These are phyloP conservation scores for Neotropicomus parvogracilis DNA, from an alignment of 1,284 basidiomycete species.

Conservation along the genomic window DNA sequence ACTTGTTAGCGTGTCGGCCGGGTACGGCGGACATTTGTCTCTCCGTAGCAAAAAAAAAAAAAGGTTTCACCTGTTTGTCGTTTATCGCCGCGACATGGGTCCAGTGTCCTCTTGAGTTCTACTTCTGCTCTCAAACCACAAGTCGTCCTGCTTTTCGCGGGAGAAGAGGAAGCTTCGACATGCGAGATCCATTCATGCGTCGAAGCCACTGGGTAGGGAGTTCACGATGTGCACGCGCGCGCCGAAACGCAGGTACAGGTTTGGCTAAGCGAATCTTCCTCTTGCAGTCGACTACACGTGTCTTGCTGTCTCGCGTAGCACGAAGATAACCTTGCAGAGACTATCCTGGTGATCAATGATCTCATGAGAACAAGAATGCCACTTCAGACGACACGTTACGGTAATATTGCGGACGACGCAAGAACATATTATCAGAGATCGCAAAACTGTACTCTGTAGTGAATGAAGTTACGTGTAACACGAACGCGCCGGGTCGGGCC, in stretches of 20 bases:
- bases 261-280: constrained; percentile 8
- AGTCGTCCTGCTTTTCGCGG: constrained; percentile 27
- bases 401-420: constrained; percentile 1
- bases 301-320: constrained; percentile 9
- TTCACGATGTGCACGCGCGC: neutral
- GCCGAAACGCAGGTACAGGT: constrained; percentile 6
- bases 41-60: neutral
- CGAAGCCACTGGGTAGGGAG: constrained; percentile 6
- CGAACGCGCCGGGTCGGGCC: constrained; percentile 10
- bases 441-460: constrained; percentile 7
- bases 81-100: neutral
- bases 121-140: constrained; percentile 3
- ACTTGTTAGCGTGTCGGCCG: neutral
- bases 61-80: neutral
- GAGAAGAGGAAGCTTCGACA: constrained; percentile 24
- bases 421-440: constrained; percentile 4
- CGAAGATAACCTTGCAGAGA: constrained; percentile 5
- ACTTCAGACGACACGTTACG: neutral
- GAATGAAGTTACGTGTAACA: constrained; percentile 26
- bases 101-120: neutral
- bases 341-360: constrained; percentile 13
- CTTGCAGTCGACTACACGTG: constrained; percentile 5
- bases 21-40: neutral
- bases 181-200: constrained; percentile 21
- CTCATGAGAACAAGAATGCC: constrained; percentile 3